Evolutionary conservation across 1,284 basidiomycete species (phyloP).

Genomic region (Wallemia ichthyophaga): DNA sequence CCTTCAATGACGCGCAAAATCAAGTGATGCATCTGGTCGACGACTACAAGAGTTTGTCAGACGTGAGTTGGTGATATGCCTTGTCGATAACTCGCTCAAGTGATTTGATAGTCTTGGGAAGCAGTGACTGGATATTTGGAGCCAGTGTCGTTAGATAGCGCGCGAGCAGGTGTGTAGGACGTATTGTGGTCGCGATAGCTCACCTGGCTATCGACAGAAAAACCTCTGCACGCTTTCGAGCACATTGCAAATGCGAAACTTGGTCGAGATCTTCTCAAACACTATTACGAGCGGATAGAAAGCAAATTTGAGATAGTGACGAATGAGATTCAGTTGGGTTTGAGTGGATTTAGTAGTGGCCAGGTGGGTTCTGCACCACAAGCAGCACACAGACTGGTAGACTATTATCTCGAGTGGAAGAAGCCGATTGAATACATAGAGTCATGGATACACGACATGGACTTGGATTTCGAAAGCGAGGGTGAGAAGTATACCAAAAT

Average conservation of each 20-base stretch:
- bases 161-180: not conserved
- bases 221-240: not conserved
- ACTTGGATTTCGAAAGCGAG: no score
- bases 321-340: not conserved
- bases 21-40: not conserved
- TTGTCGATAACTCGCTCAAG: not conserved
- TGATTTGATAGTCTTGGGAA: not conserved
- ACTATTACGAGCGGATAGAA: not conserved
- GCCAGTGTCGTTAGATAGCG: not conserved
- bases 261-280: not conserved
- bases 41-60: no score
- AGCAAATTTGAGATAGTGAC: not conserved
- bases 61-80: no score
- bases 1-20: not conserved
- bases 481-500: not conserved
- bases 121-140: not conserved
- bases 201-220: not conserved
- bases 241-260: not conserved
- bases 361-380: not conserved
- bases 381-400: not conserved
- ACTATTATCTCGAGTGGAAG: not conserved
- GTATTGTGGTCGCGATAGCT: not conserved
- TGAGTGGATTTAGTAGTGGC: no score
- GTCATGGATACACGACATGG: no score
- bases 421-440: not conserved